Evolutionary conservation across 768 basidiomycete species (phyloP), one percentile per base, ranked within the genome.

Genomic region (Russula sp.): DNA sequence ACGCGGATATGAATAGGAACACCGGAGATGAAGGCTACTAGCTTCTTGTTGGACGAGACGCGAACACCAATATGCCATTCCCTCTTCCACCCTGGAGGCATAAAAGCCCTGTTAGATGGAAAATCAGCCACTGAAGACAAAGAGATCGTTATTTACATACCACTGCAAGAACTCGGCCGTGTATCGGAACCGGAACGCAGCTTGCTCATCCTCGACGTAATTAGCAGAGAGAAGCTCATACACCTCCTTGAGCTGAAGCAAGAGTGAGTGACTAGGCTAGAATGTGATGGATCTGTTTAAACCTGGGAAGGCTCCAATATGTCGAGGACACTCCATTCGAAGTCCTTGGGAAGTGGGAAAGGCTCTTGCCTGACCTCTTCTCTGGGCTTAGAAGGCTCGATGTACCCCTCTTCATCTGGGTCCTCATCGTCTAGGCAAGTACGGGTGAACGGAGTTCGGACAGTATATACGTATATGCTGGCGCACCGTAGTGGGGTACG

Each of bases 1-100:
- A 97, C 89, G n/a, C 89, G 87, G 13, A 98, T 76, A 7, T 83
- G 84, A 64, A 98, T 80, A 4, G 95, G 94, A 26, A 98, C 85
- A 46, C 94, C 97, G 20, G 92, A 89, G 67, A 99, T 98, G 74
- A 98, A 99, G 2, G 92, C 97, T 22, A 99, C 94, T 1, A 99
- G 83, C 74, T 94, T 98, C 75, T 90, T 89, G 70, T 88, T 97
- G 13, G 90, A 87, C 22, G 85, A 83, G 6, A 96, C 94, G 26
- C 97, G 87, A 22, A 99, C 94, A 36, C 95, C 97, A 62, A 98
- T 76, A 73, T 98, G 95, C 97, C 97, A 98, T 74, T 96, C 92
- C 67, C 87, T 87, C 71, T 84, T 78, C 74, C 94, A 98, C 2
- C 94, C 95, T 28, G 97, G 97, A 34, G 95, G 94, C 69, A 86